A percentile compares a stretch with the other conserved stretches of the same genome.
phyloP scores from a whole-genome alignment of 2,329 filamentous ascomycete species.

The Claviceps capensis region DNA sequence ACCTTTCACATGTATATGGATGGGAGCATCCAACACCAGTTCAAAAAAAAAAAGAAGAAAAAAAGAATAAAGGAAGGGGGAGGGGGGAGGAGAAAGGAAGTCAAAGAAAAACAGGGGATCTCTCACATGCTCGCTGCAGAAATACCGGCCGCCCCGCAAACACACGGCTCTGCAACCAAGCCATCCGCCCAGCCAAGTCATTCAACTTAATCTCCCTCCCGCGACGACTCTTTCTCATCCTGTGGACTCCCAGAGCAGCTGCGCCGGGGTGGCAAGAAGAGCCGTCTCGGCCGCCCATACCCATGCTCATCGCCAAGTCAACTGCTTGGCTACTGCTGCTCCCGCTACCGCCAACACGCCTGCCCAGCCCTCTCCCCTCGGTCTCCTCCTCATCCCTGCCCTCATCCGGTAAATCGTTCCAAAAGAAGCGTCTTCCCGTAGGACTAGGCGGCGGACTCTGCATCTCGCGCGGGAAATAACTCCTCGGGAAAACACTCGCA shows the following conservation, averaged over 20 bases:
- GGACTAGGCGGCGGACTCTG: slow-evolving; percentile 68
- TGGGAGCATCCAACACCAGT: too few relatives aligned
- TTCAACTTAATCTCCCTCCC: slow-evolving; percentile 83
- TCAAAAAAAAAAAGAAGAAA: too few relatives aligned
- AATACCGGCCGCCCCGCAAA: slow-evolving; percentile 81
- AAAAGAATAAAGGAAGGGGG: too few relatives aligned
- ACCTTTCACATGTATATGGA: too few relatives aligned
- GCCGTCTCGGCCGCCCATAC: slow-evolving; percentile 25
- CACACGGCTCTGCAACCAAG: slow-evolving; percentile 86
- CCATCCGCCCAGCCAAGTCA: slow-evolving; percentile 88
- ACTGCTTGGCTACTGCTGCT: slow-evolving; percentile 28
- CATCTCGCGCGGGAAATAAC: slow-evolving; percentile 90
- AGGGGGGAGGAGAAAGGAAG: too few relatives aligned
- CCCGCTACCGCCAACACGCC: slow-evolving; percentile 17
- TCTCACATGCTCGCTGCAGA: slow-evolving; percentile 77
- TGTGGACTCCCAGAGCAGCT: slow-evolving; percentile 60
- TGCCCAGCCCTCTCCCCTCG: slow-evolving; percentile 30
- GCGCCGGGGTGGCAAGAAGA: slow-evolving; percentile 32
- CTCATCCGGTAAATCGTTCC: slow-evolving; percentile 43
- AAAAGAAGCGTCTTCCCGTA: slow-evolving; percentile 61
- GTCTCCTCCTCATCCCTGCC: slow-evolving; percentile 23
- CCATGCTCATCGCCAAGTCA: slow-evolving; percentile 43
- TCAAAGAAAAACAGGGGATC: not conserved
- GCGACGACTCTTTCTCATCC: slow-evolving; percentile 54
- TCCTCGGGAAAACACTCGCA: slow-evolving; percentile 80